Evolutionary conservation across 176 grass and related monocot genomes (phyloP).

Genomic region (Aechmea fasciata): DNA sequence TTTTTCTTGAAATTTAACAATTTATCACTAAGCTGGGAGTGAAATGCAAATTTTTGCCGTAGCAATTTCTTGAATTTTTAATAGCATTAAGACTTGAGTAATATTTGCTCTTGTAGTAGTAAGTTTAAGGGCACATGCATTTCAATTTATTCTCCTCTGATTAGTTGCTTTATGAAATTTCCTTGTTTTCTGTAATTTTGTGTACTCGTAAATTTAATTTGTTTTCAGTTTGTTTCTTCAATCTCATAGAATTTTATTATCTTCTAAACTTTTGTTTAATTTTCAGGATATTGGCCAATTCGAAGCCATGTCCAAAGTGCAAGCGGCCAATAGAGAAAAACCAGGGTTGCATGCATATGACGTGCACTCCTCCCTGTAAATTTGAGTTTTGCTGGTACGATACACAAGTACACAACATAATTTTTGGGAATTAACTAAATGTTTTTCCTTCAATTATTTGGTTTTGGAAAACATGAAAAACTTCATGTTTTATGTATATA

Average conservation of each 20-base stretch:
- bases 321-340: conserved; percentile 96
- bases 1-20: too few species aligned
- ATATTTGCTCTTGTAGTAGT: too few species aligned
- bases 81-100: too few species aligned
- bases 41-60: too few species aligned
- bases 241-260: conserved; percentile 8
- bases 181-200: neutral
- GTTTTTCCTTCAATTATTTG: neutral
- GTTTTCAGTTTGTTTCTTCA: conserved; percentile 6
- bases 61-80: too few species aligned
- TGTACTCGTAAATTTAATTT: neutral
- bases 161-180: neutral
- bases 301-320: conserved; percentile 96
- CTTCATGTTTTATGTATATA: too few species aligned
- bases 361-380: conserved; percentile 89
- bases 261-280: conserved; percentile 24
- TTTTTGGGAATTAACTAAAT: neutral
- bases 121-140: too few species aligned
- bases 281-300: conserved; percentile 92
- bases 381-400: conserved; percentile 95
- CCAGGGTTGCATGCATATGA: conserved; percentile 98
- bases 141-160: too few species aligned
- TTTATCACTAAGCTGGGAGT: too few species aligned
- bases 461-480: too few species aligned
- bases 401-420: neutral